Base-by-base conservation (phyloP, 1,139 yeast genomes). In the Arxiozyma bovina region DNA sequence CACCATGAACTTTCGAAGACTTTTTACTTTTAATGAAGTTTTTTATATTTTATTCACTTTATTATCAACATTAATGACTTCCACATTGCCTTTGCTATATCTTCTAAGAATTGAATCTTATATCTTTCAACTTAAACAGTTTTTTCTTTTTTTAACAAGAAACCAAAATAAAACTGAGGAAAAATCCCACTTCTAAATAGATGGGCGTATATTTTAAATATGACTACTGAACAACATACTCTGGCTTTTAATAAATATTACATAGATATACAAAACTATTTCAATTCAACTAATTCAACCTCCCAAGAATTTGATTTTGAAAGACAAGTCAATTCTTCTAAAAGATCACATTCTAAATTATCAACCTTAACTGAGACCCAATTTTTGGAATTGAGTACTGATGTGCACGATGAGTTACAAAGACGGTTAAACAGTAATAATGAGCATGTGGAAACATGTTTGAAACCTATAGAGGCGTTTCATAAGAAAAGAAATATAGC, bases 401-500 rank as follows among this genome's bases (percentile, higher is more conserved):
- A 60, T 50, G 63, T 60, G 1, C 51, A 59, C 30, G 60, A 60
- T 51, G 63, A 60, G 47, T 50, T 60, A 30, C 42, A 51, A 17
- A 59, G 61, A 52, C 54, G 63, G 45, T 46, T 55, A 17, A 44
- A 53, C 42, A 50, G 46, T 12, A 30, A 48, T 25, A 17, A n/a
- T 5, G 42, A 25, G n/a, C 30, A 38, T 27, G 22, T 11, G 15
- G 42, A 22, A 27, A 38, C 52, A 2, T 6, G 40, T 47, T 34
- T 49, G 20, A 43, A 30, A 21, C 45, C 50, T 7, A 43, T 42
- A 3, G 45, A 30, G 25, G 48, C 18, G 7, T 50, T 50, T 72
- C 98, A 91, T 68, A 95, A 95, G 38, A 91, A 90, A 68, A 79
- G 99, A 65, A 93, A 93, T 69, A 95, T 90, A 70, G 99, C 99